These are phyloP conservation scores for Fusarium sp. DNA, from an alignment of 2,329 filamentous ascomycete genomes.

Conservation along the genomic window DNA sequence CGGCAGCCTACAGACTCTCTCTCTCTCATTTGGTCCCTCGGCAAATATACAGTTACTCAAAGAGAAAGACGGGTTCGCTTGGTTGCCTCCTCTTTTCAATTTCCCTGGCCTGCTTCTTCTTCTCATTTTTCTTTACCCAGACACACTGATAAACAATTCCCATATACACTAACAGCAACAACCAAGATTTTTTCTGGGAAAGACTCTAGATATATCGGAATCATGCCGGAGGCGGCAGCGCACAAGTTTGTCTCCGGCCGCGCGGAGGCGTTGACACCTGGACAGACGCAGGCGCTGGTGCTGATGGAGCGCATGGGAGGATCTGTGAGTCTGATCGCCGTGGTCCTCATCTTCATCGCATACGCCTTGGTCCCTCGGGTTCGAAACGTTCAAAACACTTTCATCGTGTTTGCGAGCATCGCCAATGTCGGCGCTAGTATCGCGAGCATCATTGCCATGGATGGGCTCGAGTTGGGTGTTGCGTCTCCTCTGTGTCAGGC, in stretches of 20 bases:
- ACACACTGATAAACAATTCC: background rate
- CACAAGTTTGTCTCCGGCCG: constrained; percentile 29
- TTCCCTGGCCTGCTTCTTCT: background rate
- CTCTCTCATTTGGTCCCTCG: background rate
- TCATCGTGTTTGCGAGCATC: constrained; percentile 67
- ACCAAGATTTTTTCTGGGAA: background rate
- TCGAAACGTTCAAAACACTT: constrained; percentile 67
- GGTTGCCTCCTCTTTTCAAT: background rate
- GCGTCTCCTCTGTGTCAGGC: constrained; percentile 66
- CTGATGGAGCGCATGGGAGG: constrained; percentile 63
- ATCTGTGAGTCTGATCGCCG: constrained; percentile 59
- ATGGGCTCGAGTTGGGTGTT: constrained; percentile 64
- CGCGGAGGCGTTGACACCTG: constrained; percentile 45
- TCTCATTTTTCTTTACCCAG: background rate
- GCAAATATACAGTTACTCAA: background rate
- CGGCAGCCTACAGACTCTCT: constrained; percentile 5
- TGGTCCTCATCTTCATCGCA: constrained; percentile 61
- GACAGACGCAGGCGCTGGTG: constrained; percentile 54
- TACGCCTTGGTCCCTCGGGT: constrained; percentile 60
- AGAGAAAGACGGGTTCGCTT: background rate
- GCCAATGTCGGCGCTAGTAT: constrained; percentile 66
- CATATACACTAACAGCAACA: background rate
- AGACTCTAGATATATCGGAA: background rate
- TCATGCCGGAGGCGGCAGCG: constrained; percentile 14
- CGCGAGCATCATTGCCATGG: constrained; percentile 74